A percentile compares a stretch with the other conserved stretches of the same genome.
Conservation (phyloP, 108 stramenopile genomes). For the Cyclotella baltica region DNA sequence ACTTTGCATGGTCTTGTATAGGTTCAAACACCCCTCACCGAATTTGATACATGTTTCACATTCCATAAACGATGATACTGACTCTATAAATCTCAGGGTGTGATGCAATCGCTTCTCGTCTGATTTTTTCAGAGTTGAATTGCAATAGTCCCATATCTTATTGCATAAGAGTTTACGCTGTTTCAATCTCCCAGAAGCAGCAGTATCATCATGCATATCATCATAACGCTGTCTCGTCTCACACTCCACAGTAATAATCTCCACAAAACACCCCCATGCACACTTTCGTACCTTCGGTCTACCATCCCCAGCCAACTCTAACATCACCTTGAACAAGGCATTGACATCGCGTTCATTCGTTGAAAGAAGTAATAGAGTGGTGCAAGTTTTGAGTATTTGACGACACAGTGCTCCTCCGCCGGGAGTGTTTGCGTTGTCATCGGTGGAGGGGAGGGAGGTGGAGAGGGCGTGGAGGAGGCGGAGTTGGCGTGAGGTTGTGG, state of each 20-base stretch:
- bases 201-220: slow-evolving; percentile 1
- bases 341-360: no score
- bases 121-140: slow-evolving; percentile 22
- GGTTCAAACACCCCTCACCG: slow-evolving; percentile 56
- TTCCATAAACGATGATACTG: slow-evolving; percentile 49
- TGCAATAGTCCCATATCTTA: slow-evolving; percentile 43
- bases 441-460: slow-evolving; percentile 28
- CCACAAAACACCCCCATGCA: slow-evolving; percentile 49
- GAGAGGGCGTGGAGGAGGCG: slow-evolving; percentile 57
- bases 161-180: slow-evolving; percentile 25
- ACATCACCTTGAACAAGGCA: slow-evolving; percentile 50
- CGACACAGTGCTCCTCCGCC: slow-evolving; percentile 43
- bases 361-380: slow-evolving; percentile 31
- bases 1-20: slow-evolving; percentile 49
- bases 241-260: slow-evolving; percentile 55
- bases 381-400: slow-evolving; percentile 38
- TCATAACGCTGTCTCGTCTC: background rate
- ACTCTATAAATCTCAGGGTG: slow-evolving; percentile 45
- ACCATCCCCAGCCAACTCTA: slow-evolving; percentile 57
- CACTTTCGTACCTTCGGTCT: slow-evolving; percentile 66
- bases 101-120: background rate
- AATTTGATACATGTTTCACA: slow-evolving; percentile 54
- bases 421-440: background rate
- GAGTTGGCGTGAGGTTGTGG: slow-evolving; percentile 55
- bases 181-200: background rate